A percentile compares a stretch with the other conserved stretches of the same genome.
Conservation (phyloP, 768 basidiomycete species). For the Agaricus subrufescens region DNA sequence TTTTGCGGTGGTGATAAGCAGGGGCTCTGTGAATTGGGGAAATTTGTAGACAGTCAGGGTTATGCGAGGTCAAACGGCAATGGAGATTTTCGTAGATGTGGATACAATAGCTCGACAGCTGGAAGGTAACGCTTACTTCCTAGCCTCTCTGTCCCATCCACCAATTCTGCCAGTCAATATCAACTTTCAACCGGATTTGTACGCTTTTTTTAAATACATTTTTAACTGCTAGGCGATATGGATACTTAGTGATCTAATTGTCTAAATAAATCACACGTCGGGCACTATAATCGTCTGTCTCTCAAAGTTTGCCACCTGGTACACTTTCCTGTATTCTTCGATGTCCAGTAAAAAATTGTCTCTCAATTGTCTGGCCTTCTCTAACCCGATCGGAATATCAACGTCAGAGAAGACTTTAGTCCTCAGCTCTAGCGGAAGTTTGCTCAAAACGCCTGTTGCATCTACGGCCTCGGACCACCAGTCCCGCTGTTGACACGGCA, state of each 20-base stretch:
- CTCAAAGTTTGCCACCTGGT: conserved; percentile 13
- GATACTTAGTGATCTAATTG: no score
- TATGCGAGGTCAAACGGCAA: conserved; percentile 65
- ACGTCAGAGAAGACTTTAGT: conserved; percentile 17
- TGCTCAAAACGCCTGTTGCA: background rate
- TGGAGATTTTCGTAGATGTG: conserved; percentile 67
- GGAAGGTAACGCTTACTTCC: no score
- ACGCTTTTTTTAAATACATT: no score
- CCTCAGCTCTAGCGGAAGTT: conserved; percentile 23
- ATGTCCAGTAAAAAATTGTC: conserved; percentile 29
- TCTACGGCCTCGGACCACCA: conserved; percentile 21
- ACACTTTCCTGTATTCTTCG: conserved; percentile 16
- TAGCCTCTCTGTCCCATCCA: background rate
- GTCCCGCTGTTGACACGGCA: conserved; percentile 23
- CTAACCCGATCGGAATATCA: conserved; percentile 21
- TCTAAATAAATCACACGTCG: no score
- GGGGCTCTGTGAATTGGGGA: conserved; percentile 59
- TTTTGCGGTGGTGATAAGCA: conserved; percentile 52
- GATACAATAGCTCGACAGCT: no score
- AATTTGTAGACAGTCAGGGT: conserved; percentile 65
- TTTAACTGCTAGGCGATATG: no score
- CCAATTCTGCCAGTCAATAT: no score
- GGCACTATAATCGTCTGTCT: background rate
- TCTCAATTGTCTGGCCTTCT: conserved; percentile 25
- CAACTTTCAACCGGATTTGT: no score